Evolutionary conservation across 1,284 basidiomycete genomes (phyloP).

Genomic region (Fomitiporia mediterranea): DNA sequence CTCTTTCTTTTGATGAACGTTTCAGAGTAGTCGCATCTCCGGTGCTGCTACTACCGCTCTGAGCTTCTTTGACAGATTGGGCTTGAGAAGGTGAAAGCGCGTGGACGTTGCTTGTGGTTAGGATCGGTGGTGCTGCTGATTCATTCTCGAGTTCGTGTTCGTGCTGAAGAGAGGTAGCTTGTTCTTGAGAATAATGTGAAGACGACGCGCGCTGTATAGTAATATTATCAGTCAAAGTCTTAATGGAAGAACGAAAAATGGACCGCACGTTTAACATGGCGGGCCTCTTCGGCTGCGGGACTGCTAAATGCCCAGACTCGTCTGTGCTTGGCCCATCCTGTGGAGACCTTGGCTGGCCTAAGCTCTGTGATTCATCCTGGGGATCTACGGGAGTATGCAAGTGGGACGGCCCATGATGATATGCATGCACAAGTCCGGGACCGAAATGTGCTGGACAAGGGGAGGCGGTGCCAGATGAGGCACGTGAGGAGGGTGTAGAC

Average conservation of each 20-base stretch:
- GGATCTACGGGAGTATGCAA: slow-evolving; percentile 12
- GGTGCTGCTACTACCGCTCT: background rate
- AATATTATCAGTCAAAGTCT: background rate
- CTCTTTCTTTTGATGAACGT: background rate
- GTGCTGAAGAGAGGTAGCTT: background rate
- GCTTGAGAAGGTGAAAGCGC: slow-evolving; percentile 4
- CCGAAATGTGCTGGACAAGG: slow-evolving; percentile 33
- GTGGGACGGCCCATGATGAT: slow-evolving; percentile 13
- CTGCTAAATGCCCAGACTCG: background rate
- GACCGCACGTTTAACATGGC: background rate
- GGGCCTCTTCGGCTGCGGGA: background rate
- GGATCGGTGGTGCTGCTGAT: slow-evolving; percentile 8
- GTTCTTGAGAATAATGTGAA: background rate
- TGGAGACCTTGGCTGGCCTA: background rate
- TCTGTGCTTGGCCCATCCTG: background rate
- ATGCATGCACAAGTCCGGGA: slow-evolving; percentile 16
- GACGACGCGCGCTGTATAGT: background rate
- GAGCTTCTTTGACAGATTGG: slow-evolving; percentile 1
- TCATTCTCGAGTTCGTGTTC: background rate
- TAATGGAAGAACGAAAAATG: background rate
- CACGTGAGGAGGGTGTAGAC: slow-evolving; percentile 30
- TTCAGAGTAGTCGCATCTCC: background rate
- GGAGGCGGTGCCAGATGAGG: slow-evolving; percentile 38
- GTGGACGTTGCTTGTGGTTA: slow-evolving; percentile 18
- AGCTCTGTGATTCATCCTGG: background rate